Evolutionary conservation across 345 rosid species (phyloP).

Genomic region (Bretschneidera sinensis): DNA sequence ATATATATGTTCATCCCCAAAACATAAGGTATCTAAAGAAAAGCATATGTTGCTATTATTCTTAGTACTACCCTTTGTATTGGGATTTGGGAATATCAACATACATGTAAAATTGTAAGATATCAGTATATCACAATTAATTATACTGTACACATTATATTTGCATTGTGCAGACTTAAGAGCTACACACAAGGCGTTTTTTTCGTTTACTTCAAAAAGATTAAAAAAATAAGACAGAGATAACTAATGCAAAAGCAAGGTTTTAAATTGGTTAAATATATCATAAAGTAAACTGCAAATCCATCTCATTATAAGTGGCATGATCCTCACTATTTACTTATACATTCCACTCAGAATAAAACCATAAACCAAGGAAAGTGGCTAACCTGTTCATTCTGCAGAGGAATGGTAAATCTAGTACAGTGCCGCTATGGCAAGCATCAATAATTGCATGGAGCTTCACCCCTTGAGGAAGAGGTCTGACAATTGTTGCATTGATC

Average conservation of each 20-base stretch:
- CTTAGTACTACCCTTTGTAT: not conserved
- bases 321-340: not conserved
- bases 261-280: too few relatives aligned
- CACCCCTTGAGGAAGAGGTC: constrained; percentile 72
- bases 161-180: too few relatives aligned
- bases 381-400: constrained; percentile 76
- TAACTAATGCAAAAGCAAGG: too few relatives aligned
- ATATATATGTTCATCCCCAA: not conserved
- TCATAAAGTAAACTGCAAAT: not conserved
- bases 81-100: not conserved
- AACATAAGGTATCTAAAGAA: not conserved
- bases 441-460: constrained; percentile 77
- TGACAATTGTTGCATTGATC: constrained; percentile 65
- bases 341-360: too few relatives aligned
- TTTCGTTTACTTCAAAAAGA: too few relatives aligned
- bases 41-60: not conserved
- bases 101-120: not conserved
- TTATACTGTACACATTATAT: too few relatives aligned
- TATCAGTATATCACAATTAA: too few relatives aligned
- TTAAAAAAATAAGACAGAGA: too few relatives aligned
- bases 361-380: not conserved
- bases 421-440: constrained; percentile 91
- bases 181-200: too few relatives aligned
- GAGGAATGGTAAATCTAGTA: constrained; percentile 72
- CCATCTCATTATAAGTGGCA: not conserved